Evolutionary conservation across 257 asterid species (phyloP).

Genomic region (Lithospermum erythrorhizon): DNA sequence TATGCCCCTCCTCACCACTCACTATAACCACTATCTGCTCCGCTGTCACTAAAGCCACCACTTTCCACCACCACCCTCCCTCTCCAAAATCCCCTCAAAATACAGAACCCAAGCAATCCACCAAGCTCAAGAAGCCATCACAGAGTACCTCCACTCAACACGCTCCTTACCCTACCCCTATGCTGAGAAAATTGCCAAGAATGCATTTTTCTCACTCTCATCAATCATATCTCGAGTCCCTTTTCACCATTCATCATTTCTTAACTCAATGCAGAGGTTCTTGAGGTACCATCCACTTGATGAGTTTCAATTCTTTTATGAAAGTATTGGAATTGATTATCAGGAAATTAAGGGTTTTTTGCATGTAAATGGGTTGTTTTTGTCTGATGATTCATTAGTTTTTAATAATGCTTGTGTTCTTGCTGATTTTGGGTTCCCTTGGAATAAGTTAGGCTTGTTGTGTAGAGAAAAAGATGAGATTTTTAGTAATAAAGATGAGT

Average conservation of each 20-base stretch:
- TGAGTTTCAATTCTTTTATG: constrained; percentile 54
- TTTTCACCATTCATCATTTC: constrained; percentile 21
- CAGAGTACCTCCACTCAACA: constrained; percentile 53
- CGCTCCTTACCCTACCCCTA: constrained; percentile 44
- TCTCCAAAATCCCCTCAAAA: constrained; percentile 37
- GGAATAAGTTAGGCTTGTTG: constrained; percentile 43
- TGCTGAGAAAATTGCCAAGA: constrained; percentile 44
- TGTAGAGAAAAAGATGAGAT: constrained; percentile 31
- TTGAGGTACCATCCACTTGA: constrained; percentile 64
- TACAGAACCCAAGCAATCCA: constrained; percentile 35
- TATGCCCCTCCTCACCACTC: no score
- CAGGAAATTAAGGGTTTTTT: constrained; percentile 20
- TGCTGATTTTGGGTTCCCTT: constrained; percentile 52
- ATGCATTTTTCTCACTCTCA: constrained; percentile 30
- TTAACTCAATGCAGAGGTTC: constrained; percentile 26
- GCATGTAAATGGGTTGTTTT: constrained; percentile 23
- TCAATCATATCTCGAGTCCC: constrained; percentile 28
- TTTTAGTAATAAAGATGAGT: constrained; percentile 8
- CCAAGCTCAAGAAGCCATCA: constrained; percentile 38
- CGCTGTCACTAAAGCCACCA: constrained; percentile 13
- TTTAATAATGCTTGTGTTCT: constrained; percentile 37
- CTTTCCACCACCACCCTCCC: constrained; percentile 3
- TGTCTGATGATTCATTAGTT: constrained; percentile 34
- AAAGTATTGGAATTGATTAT: constrained; percentile 43
- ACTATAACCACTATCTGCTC: constrained; percentile 12